Evolutionary conservation across 2,329 filamentous ascomycete species (phyloP).

Genomic region (Talaromyces sp.): DNA sequence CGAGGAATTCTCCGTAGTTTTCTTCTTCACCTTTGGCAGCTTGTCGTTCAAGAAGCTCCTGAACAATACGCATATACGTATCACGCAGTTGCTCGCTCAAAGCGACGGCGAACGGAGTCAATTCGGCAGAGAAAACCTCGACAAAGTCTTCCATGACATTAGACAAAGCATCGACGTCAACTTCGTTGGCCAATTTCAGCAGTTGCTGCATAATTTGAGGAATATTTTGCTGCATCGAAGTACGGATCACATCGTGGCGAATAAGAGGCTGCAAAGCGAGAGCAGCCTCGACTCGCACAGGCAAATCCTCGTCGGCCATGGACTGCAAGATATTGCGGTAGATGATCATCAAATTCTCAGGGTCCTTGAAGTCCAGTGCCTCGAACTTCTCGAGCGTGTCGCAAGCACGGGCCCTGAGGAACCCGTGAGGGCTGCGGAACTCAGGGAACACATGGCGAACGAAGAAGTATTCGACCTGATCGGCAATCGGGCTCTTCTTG

Average conservation of each 20-base stretch:
- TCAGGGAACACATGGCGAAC: slow-evolving; percentile 98
- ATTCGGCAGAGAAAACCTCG: slow-evolving; percentile 93
- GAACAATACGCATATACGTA: slow-evolving; percentile 89
- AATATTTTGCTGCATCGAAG: slow-evolving; percentile 95
- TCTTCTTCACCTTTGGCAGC: slow-evolving; percentile 69
- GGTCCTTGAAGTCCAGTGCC: slow-evolving; percentile 92
- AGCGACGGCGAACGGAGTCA: slow-evolving; percentile 94
- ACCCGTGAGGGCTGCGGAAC: slow-evolving; percentile 87
- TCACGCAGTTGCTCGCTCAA: slow-evolving; percentile 93
- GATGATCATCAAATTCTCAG: slow-evolving; percentile 90
- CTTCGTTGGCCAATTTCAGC: slow-evolving; percentile 93
- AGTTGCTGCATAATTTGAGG: slow-evolving; percentile 99
- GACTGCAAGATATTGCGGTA: slow-evolving; percentile 96
- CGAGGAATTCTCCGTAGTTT: slow-evolving; percentile 81
- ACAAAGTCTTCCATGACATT: slow-evolving; percentile 99
- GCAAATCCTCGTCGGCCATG: slow-evolving; percentile 90
- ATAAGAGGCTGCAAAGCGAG: slow-evolving; percentile 93
- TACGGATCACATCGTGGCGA: slow-evolving; percentile 86
- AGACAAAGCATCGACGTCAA: slow-evolving; percentile 91
- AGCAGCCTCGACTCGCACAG: slow-evolving; percentile 89
- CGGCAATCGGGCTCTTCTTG: slow-evolving; percentile 97
- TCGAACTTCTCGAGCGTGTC: slow-evolving; percentile 98
- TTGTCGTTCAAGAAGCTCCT: slow-evolving; percentile 85
- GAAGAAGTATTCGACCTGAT: slow-evolving; percentile 97
- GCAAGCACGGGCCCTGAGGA: slow-evolving; percentile 88